Evolutionary conservation across 495 filamentous ascomycete genomes (phyloP).

Genomic region (Aspergillus diversus): DNA sequence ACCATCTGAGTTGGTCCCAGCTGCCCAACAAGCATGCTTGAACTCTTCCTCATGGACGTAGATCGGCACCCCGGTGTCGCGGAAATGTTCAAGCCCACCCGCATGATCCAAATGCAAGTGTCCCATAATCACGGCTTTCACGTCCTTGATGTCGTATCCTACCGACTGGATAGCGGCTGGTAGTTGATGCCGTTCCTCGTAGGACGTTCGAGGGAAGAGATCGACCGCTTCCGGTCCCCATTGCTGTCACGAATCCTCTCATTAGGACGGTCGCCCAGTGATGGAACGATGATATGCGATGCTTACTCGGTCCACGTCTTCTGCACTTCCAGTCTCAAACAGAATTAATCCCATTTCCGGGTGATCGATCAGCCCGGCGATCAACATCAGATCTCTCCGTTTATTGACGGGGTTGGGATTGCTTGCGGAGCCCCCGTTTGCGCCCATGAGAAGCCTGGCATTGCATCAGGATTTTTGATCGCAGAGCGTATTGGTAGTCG

Average conservation of each 20-base stretch:
- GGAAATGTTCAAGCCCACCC: conserved; percentile 55
- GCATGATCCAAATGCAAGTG: conserved; percentile 60
- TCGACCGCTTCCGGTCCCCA: conserved; percentile 47
- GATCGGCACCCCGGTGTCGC: conserved; percentile 52
- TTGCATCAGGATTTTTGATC: background rate
- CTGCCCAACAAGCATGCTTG: conserved; percentile 52
- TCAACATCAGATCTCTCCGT: conserved; percentile 46
- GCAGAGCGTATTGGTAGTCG: background rate
- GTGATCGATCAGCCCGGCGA: conserved; percentile 54
- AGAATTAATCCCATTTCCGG: conserved; percentile 54
- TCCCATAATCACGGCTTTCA: conserved; percentile 57
- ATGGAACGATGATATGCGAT: too few relatives aligned
- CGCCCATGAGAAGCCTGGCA: conserved; percentile 32
- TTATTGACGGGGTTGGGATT: conserved; percentile 36
- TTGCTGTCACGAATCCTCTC: too few relatives aligned
- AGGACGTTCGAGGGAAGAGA: conserved; percentile 50
- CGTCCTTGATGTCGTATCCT: conserved; percentile 53
- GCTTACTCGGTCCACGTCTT: conserved; percentile 44
- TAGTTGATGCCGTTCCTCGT: conserved; percentile 44
- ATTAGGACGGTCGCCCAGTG: too few relatives aligned
- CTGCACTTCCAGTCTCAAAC: conserved; percentile 54
- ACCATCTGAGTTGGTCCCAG: conserved; percentile 45
- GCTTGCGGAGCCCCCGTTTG: conserved; percentile 30
- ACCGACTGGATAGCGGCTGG: conserved; percentile 49
- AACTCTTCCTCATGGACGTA: conserved; percentile 57